Evolutionary conservation across 176 grass and related monocot species (phyloP).

Genomic region (Avena insularis): DNA sequence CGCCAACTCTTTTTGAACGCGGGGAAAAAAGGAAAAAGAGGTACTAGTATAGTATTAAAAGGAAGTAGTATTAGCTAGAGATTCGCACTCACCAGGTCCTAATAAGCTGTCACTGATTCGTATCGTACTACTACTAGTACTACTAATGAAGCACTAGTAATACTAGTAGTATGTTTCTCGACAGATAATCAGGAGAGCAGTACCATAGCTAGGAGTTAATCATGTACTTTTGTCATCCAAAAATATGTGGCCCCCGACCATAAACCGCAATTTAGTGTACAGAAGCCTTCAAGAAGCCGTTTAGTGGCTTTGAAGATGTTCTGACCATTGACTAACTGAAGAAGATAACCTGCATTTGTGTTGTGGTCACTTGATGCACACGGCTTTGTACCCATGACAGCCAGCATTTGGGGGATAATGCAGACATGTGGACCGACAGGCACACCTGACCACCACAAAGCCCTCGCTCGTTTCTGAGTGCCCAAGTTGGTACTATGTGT

Average conservation of each 20-base stretch:
- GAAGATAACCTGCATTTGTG: background rate
- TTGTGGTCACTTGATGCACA: conserved; percentile 51
- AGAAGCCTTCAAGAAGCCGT: background rate
- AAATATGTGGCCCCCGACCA: too few species aligned
- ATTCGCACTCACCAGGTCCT: conserved; percentile 10
- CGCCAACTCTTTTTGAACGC: conserved; percentile 57
- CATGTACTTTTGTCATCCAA: background rate
- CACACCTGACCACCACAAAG: conserved; percentile 11
- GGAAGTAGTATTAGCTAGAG: too few species aligned
- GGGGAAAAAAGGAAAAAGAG: background rate
- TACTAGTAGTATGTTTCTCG: too few species aligned
- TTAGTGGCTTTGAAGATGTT: background rate
- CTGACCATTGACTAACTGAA: background rate
- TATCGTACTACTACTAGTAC: background rate
- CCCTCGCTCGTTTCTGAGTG: conserved; percentile 25
- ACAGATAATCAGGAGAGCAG: background rate
- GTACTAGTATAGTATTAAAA: too few species aligned
- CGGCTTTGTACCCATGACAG: conserved; percentile 33
- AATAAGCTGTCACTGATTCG: conserved; percentile 16
- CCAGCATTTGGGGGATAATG: conserved; percentile 36
- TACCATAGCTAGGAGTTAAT: background rate
- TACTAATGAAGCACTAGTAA: background rate
- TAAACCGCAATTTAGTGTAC: too few species aligned
- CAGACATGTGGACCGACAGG: conserved; percentile 33
- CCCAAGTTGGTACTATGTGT: conserved; percentile 17